A percentile compares a stretch with the other conserved stretches of the same genome.
phyloP scores from a whole-genome alignment of 495 filamentous ascomycete genomes.

The Aspergillus funiculosus region DNA sequence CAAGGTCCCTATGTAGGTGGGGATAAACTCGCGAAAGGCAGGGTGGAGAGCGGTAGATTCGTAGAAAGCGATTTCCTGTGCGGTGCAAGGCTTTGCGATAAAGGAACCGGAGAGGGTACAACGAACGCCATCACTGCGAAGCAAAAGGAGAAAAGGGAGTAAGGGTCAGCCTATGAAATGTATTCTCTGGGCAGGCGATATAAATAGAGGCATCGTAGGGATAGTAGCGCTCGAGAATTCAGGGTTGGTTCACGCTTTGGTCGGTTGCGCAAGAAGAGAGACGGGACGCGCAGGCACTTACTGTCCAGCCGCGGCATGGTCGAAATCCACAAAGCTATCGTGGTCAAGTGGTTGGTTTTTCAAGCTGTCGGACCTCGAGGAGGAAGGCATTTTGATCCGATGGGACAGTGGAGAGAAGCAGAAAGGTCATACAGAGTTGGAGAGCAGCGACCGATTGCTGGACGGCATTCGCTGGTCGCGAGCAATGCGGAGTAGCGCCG shows the following conservation, averaged over 20 bases:
- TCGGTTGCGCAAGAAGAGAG: conserved; percentile 4
- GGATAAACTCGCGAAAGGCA: conserved; percentile 71
- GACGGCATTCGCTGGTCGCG: too few relatives aligned
- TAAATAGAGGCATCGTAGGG: too few relatives aligned
- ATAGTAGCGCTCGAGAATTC: too few relatives aligned
- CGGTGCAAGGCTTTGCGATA: conserved; percentile 91
- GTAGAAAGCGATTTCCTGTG: conserved; percentile 87
- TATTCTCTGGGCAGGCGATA: too few relatives aligned
- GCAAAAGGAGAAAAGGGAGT: conserved; percentile 1
- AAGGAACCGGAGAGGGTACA: conserved; percentile 77
- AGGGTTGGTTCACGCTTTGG: background rate
- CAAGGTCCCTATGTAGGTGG: conserved; percentile 76
- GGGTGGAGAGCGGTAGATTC: conserved; percentile 66
- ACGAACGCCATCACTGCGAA: conserved; percentile 77
- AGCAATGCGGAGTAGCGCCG: too few relatives aligned
- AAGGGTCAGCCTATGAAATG: conserved; percentile 12
- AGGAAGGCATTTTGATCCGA: conserved; percentile 34
- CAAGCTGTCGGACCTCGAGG: conserved; percentile 30
- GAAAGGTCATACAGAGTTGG: background rate
- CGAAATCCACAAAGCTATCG: conserved; percentile 62
- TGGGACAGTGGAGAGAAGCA: too few relatives aligned
- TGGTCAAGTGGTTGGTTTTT: conserved; percentile 37
- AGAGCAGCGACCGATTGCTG: too few relatives aligned
- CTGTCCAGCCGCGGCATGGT: conserved; percentile 89
- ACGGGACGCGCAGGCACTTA: conserved; percentile 46